Base-by-base conservation (phyloP, 306 rosid species). In the Gynostemma pentaphyllum region DNA sequence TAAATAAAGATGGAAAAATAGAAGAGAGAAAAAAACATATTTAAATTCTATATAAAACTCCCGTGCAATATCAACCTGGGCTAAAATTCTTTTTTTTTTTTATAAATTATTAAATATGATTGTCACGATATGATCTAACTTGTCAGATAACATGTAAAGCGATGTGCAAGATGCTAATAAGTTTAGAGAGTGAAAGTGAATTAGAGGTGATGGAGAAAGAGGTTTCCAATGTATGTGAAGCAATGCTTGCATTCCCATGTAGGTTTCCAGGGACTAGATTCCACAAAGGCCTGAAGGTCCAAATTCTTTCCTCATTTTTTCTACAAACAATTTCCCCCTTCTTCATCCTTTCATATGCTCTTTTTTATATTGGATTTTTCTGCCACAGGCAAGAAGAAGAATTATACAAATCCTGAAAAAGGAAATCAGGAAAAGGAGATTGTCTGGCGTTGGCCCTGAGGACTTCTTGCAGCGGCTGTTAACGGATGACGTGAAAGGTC, bases 111-210 rank as follows among this genome's bases (percentile, higher is more conserved):
- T 21, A 5, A n/a, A n/a, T n/a, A n/a, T n/a, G n/a, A n/a, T n/a
- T n/a, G n/a, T n/a, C n/a, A n/a, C n/a, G n/a, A n/a, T n/a, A n/a
- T n/a, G n/a, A n/a, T n/a, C n/a, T n/a, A n/a, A n/a, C n/a, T n/a
- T n/a, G n/a, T n/a, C 75, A 88, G 98, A 68, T 92, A 52, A 79
- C 87, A n/a, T 76, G 90, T 66, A 82, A 76, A 73, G 95, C 94
- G 1, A 88, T 86, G 85, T 88, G 96, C 85, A 88, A 88, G 75
- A 79, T 86, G 84, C 37, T 92, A 39, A 71, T 84, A 23, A 81
- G 92, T 77, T 15, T 82, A 1, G 95, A 88, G 14, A 71, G 70
- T 26, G 84, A 75, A 11, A 2, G 27, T 15, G 80, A 84, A 42
- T 28, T 84, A 69, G 85, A 37, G 66, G 52, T 28, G 45, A 21